A percentile compares a stretch with the other conserved stretches of the same genome.
Conservation (phyloP, 2,329 filamentous ascomycete species). For the Pseudofabraea citricarpa region DNA sequence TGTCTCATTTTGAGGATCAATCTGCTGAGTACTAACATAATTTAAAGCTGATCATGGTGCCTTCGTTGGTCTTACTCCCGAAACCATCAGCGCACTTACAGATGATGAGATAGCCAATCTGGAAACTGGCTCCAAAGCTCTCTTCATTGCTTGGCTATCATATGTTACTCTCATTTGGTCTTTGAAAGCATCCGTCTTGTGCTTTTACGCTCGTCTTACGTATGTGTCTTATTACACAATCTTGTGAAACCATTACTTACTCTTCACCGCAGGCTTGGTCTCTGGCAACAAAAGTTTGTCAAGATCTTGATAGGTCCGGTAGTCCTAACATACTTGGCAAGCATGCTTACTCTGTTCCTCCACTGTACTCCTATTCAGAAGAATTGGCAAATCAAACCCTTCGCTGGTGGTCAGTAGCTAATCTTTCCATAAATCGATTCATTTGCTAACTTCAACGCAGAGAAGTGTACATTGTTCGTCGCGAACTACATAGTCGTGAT, state of each 20-base stretch:
- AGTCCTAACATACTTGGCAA: neutral
- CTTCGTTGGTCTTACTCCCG: constrained; percentile 31
- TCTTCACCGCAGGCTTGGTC: constrained; percentile 30
- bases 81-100: constrained; percentile 27
- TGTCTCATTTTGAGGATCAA: too few species aligned
- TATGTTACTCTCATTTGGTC: constrained; percentile 38
- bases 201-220: constrained; percentile 38
- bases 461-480: too few species aligned
- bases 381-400: constrained; percentile 2
- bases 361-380: constrained; percentile 1
- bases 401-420: constrained; percentile 25
- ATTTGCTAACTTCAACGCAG: constrained; percentile 31
- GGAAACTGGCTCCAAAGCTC: constrained; percentile 29
- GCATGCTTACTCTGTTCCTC: neutral
- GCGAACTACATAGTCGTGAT: too few species aligned
- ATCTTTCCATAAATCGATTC: too few species aligned
- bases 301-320: constrained; percentile 6
- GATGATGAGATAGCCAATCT: constrained; percentile 24
- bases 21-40: neutral
- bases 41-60: constrained; percentile 32
- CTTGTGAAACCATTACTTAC: too few species aligned
- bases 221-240: constrained; percentile 18
- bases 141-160: constrained; percentile 34
- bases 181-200: constrained; percentile 38
- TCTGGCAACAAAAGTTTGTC: constrained; percentile 33